Base-by-base conservation (phyloP, 1,284 basidiomycete species). In the Fomitopsis pinicola region DNA sequence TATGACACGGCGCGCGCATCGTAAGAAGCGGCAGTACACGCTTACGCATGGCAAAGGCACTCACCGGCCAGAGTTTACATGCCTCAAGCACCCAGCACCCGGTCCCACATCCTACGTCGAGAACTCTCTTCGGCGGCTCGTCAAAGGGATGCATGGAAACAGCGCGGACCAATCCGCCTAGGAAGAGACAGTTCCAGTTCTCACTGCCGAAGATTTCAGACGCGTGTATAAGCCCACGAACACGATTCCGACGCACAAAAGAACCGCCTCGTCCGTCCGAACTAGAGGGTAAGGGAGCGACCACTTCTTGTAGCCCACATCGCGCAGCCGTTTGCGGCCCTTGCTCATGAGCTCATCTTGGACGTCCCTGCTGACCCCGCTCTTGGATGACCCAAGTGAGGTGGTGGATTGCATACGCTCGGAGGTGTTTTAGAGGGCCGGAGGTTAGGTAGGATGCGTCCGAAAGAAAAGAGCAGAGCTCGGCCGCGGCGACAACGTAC, bases 101-200 rank as follows among this genome's bases (percentile, higher is more conserved):
- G 60, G 84, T 85, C 4, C 94, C 93, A 69, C 91, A 94, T 0
- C 93, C 94, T 28, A 95, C 76, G 69, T 91, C 89, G 9, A 92
- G 80, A 0, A 89, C 78, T 5, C 76, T 73, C 1, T 67, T 54
- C 0, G 89, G 89, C 17, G 83, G 81, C 0, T 68, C 69, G 5
- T 79, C 73, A 55, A 86, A 84, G 48, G 78, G 74, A 66, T 85
- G 79, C 62, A 86, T 77, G 0, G 88, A 84, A 44, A 88, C 65
- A 17, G 77, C 73, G 42, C 76, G 70, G 46, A 69, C 75, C 63
- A 81, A 80, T 57, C 78, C 78, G 42, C 74, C 75, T 65, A 87
- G 73, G 72, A 88, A 86, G 77, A 87, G 80, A 60, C 82, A 78
- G 68, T 88, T 83, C 86, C 88, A 89, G 59, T 83, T 82, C 36